Conservation (phyloP, 2,329 filamentous ascomycete species). For the Huntiella moniliformis region DNA sequence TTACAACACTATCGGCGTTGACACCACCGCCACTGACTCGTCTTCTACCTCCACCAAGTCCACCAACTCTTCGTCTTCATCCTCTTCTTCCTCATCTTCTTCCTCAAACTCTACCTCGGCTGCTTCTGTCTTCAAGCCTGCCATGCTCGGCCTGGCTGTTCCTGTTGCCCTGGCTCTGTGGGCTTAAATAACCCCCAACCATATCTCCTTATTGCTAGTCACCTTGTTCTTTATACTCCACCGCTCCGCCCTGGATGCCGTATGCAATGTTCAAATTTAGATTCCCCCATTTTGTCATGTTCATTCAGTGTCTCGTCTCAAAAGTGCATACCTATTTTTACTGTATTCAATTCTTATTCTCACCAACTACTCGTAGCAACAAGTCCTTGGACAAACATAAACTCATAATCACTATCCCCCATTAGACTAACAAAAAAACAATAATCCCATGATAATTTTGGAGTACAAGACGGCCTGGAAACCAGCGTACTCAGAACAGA, state of each 20-base stretch:
- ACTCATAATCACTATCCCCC: not conserved
- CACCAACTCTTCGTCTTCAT: constrained; percentile 1
- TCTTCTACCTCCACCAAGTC: constrained; percentile 4
- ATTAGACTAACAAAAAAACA: constrained; percentile 2
- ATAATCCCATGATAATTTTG: constrained; percentile 7
- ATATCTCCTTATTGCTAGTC: no score
- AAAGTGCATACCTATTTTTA: not conserved
- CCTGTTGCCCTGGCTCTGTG: constrained; percentile 10
- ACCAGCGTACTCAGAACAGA: constrained; percentile 4
- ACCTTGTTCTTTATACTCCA: no score
- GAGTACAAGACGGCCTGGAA: constrained; percentile 7
- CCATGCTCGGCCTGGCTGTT: constrained; percentile 11
- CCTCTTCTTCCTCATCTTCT: constrained; percentile 1
- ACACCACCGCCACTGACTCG: constrained; percentile 7
- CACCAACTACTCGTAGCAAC: no score
- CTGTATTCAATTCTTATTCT: not conserved
- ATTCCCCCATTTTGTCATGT: not conserved
- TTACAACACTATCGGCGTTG: constrained; percentile 20
- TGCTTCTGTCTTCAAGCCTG: constrained; percentile 11
- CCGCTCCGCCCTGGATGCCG: no score
- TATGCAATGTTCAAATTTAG: not conserved
- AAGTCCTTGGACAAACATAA: not conserved
- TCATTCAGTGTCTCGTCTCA: not conserved
- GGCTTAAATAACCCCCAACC: constrained; percentile 4
- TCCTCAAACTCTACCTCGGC: constrained; percentile 6